Evolutionary conservation across 345 rosid genomes (phyloP).

Genomic region (Sonneratia caseolaris): DNA sequence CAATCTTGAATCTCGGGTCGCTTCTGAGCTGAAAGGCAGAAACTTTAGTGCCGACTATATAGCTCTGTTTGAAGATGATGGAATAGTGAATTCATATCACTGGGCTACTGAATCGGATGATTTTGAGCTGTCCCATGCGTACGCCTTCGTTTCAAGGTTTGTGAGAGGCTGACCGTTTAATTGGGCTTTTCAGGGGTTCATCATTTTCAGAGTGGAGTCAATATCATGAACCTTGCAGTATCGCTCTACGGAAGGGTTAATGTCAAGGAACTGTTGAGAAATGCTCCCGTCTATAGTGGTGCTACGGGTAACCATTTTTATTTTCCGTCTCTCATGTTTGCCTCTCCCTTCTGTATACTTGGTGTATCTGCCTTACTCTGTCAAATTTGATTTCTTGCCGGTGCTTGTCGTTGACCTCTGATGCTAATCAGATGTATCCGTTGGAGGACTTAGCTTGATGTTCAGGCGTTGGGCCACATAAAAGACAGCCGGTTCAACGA

Average conservation of each 20-base stretch:
- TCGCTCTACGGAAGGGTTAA: constrained; percentile 18
- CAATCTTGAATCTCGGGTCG: too few species aligned
- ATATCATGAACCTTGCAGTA: constrained; percentile 16
- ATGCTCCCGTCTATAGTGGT: constrained; percentile 16
- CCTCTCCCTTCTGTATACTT: too few species aligned
- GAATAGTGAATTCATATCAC: too few species aligned
- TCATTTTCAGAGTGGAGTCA: background rate
- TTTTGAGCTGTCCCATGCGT: too few species aligned
- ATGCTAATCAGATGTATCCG: constrained; percentile 34
- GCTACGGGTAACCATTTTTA: constrained; percentile 10
- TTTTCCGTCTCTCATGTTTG: background rate
- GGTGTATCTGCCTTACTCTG: background rate
- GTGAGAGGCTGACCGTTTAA: background rate
- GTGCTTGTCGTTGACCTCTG: background rate
- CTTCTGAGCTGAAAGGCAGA: too few species aligned
- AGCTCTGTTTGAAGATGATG: too few species aligned
- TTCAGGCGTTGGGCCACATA: constrained; percentile 84
- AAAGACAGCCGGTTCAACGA: constrained; percentile 75
- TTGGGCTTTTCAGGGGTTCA: background rate
- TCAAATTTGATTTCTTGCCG: background rate
- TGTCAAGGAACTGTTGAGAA: constrained; percentile 19
- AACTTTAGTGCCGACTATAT: too few species aligned
- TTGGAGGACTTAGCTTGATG: constrained; percentile 55
- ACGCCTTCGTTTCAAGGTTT: too few species aligned
- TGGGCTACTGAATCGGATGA: too few species aligned